Evolutionary conservation across 1,139 yeast species (phyloP), one percentile per base, ranked within the genome.

Genomic region (Saccharomycopsis crataegensis): DNA sequence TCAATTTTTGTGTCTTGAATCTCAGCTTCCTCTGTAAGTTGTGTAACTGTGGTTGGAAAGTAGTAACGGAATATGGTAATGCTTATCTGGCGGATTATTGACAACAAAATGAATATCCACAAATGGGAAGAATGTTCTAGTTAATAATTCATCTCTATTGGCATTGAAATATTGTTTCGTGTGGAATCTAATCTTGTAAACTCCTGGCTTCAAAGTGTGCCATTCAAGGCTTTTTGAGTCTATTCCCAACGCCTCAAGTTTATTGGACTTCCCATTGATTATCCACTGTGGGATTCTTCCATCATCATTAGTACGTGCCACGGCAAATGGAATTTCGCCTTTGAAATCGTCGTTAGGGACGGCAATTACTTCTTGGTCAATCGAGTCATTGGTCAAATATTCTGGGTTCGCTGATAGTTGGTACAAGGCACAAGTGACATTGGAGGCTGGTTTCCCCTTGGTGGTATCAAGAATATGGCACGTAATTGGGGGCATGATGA

Each of bases 391-490:
- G 6, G 50, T 38, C n/a, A 49, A 34, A 40, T 31, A 48, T 1
- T 58, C 52, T 8, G 68, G 59, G 42, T 66, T 59, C 0, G 71
- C 64, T 0, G 74, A 62, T 46, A 74, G 61, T 59, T 68, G 71
- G 64, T 70, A 78, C 37, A 84, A 69, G 46, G 82, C 82, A 61
- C 87, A 83, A 2, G 76, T 69, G 16, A 90, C 91, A 22, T 74
- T 76, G 0, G 70, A 64, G 0, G 96, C 96, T 0, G 97, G 97
- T 58, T 72, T 76, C 0, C 97, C 97, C 11, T 75, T 69, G n/a
- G 86, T 81, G 6, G 96, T 89, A 62, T 90, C 96, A 43, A 90
- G 73, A 14, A 90, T 80, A 67, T 90, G 97, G 67, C 96, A 89
- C 7, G 96, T 88, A 50, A 90, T 79, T 47, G 90, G 90, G 56